Evolutionary conservation across 169 alveolate genomes (phyloP).

Genomic region (Ichthyophthirius multifiliis): DNA sequence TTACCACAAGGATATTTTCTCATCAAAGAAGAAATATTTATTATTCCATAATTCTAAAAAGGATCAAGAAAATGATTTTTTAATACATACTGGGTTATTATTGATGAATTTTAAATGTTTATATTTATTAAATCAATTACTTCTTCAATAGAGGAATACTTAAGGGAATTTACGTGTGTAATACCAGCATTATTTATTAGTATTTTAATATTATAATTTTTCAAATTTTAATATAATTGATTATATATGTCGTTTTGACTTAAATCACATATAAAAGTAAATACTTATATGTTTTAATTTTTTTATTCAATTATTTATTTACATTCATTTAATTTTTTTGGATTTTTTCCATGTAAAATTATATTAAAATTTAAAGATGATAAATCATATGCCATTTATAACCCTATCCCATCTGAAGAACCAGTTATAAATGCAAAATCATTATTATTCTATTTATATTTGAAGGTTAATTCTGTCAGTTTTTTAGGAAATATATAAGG

Average conservation of each 20-base stretch:
- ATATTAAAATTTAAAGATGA: neutral
- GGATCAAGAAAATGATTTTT: neutral
- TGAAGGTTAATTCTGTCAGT: neutral
- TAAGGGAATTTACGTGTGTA: neutral
- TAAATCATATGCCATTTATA: neutral
- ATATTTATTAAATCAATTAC: neutral
- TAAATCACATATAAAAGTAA: neutral
- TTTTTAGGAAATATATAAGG: neutral
- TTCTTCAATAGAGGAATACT: neutral
- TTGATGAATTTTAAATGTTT: neutral
- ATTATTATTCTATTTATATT: neutral
- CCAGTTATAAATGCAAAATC: slow-evolving; percentile 21
- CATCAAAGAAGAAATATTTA: neutral
- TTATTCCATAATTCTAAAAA: neutral
- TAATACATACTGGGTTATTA: neutral
- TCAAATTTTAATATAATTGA: neutral
- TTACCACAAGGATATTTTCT: neutral
- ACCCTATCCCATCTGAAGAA: slow-evolving; percentile 24
- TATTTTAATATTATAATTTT: neutral
- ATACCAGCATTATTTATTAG: slow-evolving; percentile 18
- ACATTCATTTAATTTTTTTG: neutral
- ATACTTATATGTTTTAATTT: neutral
- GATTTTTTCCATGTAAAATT: slow-evolving; percentile 11
- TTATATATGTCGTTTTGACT: neutral
- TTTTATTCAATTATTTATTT: neutral